Conservation (phyloP, 768 basidiomycete genomes). For the Lactarius sp. region DNA sequence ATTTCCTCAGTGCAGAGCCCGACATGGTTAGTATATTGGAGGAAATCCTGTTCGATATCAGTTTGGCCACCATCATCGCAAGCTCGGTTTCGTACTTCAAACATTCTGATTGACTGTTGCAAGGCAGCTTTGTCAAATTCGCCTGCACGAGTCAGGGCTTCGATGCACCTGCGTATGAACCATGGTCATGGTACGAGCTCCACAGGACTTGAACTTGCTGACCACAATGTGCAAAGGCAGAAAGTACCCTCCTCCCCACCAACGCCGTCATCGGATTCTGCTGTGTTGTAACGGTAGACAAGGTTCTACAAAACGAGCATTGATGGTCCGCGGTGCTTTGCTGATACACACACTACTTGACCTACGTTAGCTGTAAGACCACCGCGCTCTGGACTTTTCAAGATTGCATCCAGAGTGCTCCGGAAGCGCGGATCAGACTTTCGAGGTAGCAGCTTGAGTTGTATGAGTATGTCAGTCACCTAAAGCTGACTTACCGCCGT, state of each 20-base stretch:
- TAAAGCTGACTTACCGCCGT: conserved; percentile 50
- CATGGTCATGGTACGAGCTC: neutral
- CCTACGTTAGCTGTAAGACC: conserved; percentile 84
- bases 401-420: conserved; percentile 74
- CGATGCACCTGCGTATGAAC: conserved; percentile 58
- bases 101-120: conserved; percentile 72
- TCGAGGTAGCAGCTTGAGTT: neutral
- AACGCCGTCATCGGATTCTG: conserved; percentile 85
- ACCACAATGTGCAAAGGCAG: conserved; percentile 84
- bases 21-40: conserved; percentile 82
- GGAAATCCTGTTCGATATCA: conserved; percentile 52
- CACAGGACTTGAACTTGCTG: neutral
- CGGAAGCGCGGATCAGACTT: conserved; percentile 88
- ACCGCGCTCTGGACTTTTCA: conserved; percentile 85
- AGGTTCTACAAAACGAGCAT: conserved; percentile 50
- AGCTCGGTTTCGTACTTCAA: conserved; percentile 54
- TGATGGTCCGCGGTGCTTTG: conserved; percentile 3
- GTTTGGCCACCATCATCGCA: neutral
- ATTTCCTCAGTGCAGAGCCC: conserved; percentile 85
- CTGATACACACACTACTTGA: conserved; percentile 7
- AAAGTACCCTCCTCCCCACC: conserved; percentile 96
- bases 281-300: conserved; percentile 86
- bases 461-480: conserved; percentile 5
- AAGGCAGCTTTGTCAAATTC: conserved; percentile 67
- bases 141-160: conserved; percentile 85